Evolutionary conservation across 1,284 basidiomycete species (phyloP).

Genomic region (Apiotrichum veenhuisii): DNA sequence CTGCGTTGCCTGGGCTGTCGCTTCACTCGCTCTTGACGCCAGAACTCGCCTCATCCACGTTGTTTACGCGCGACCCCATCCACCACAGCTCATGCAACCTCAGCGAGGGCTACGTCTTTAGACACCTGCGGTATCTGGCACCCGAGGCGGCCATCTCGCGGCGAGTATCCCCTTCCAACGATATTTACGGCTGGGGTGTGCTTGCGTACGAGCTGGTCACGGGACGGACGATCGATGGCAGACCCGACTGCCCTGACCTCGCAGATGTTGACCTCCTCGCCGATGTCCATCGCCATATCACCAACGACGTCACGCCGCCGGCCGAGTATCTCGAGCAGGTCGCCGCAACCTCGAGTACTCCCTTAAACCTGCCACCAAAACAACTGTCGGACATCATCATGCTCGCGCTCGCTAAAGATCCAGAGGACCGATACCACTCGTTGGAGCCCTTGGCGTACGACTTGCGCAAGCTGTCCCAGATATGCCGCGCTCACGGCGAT

Average conservation of each 20-base stretch:
- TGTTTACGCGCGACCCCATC: conserved; percentile 24
- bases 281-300: conserved; percentile 37
- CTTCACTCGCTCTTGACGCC: conserved; percentile 10
- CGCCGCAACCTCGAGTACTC: conserved; percentile 8
- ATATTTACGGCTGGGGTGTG: conserved; percentile 43
- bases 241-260: conserved; percentile 25
- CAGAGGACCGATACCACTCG: conserved; percentile 36
- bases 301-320: conserved; percentile 21
- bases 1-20: conserved; percentile 21
- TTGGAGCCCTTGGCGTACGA: conserved; percentile 37
- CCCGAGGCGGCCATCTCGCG: conserved; percentile 33
- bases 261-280: conserved; percentile 28
- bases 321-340: conserved; percentile 23
- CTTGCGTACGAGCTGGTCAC: conserved; percentile 40
- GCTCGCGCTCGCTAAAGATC: conserved; percentile 35
- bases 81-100: conserved; percentile 19
- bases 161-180: conserved; percentile 24
- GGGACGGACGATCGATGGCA: conserved; percentile 32
- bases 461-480: conserved; percentile 27
- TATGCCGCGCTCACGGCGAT: conserved; percentile 27
- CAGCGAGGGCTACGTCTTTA: conserved; percentile 26
- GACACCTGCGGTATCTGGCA: conserved; percentile 37
- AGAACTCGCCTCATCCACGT: conserved; percentile 7
- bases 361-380: conserved; percentile 22
- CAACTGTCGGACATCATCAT: conserved; percentile 40